Percentiles rank a stretch among this genome's conserved stretches.
These are phyloP conservation scores for Chaetomium fimeti DNA, from an alignment of 495 filamentous ascomycete species.

Conservation along the genomic window DNA sequence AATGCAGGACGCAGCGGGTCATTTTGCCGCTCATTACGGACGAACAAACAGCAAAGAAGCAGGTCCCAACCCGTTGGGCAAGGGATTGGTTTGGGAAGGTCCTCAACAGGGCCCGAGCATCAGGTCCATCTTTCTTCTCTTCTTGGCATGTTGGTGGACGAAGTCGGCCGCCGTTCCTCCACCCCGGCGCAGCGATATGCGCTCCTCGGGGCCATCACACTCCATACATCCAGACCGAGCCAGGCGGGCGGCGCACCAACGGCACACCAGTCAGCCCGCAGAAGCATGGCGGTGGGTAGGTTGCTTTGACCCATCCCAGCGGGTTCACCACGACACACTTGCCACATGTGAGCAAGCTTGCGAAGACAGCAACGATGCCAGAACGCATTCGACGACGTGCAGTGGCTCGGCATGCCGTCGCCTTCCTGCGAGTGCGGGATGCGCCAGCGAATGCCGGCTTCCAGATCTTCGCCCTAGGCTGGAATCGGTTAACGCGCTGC, in stretches of 20 bases:
- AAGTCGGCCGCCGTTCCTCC: too few relatives aligned
- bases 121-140: not conserved
- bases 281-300: too few relatives aligned
- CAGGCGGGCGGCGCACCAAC: too few relatives aligned
- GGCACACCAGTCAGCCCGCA: too few relatives aligned
- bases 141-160: not conserved
- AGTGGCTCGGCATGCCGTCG: not conserved
- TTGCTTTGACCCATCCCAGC: not conserved
- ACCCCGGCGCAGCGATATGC: conserved; percentile 5
- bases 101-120: not conserved
- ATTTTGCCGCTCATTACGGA: not conserved
- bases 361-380: not conserved
- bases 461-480: not conserved
- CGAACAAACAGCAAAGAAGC: not conserved
- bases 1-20: not conserved
- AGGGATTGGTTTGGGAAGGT: not conserved
- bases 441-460: conserved; percentile 16
- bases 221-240: too few relatives aligned
- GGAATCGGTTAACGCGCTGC: not conserved
- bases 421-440: conserved; percentile 10
- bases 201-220: not conserved
- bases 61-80: not conserved
- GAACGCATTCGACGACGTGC: not conserved
- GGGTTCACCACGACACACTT: not conserved
- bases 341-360: conserved; percentile 3